Base-by-base conservation (phyloP, 73 alveolate genomes). In the Symbiodinium pilosum region DNA sequence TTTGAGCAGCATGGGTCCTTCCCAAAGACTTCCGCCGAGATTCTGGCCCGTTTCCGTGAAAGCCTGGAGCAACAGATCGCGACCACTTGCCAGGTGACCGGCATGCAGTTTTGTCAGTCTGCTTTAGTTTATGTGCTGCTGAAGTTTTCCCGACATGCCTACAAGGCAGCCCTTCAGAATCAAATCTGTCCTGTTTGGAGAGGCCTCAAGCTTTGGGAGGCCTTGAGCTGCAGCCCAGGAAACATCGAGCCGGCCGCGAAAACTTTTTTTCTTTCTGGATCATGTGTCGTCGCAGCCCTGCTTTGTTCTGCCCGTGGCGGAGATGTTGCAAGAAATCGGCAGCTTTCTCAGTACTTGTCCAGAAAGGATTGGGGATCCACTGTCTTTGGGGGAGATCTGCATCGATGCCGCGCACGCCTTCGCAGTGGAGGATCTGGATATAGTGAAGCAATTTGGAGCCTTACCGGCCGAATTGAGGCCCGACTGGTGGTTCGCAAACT, bases 361-460 rank as follows among this genome's bases (percentile, higher is more conserved):
- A n/a, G 73, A 54, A 30, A 26, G 26, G 26, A 24, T n/a, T 24
- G 73, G 26, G 73, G 34, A 5, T 26, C 73, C 1, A 54, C 14
- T 64, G 81, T 64, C 81, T 20, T 28, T 64, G 81, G 81, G 81
- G 3, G 81, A 64, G 14, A 24, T 64, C 81, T 64, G 81, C 81
- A 64, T 64, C 81, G 81, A 64, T 64, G 81, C 81, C 38, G 81
- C 81, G 38, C 81, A 64, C 30, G 81, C 81, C 24, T 64, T 64
- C 30, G 81, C 81, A 64, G 81, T 64, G 34, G 81, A 64, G 41
- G 81, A 38, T 20, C 34, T 64, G 32, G 81, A 64, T n/a, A 18
- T 64, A 18, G 81, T 64, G 14, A 26, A 4, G 81, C 81, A 64
- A 64, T 64, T 64, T 38, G 81, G 30, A 38, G 81, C 21, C 81